Base-by-base conservation (phyloP, 208 protist species). In the Acanthamoeba healyi region DNA sequence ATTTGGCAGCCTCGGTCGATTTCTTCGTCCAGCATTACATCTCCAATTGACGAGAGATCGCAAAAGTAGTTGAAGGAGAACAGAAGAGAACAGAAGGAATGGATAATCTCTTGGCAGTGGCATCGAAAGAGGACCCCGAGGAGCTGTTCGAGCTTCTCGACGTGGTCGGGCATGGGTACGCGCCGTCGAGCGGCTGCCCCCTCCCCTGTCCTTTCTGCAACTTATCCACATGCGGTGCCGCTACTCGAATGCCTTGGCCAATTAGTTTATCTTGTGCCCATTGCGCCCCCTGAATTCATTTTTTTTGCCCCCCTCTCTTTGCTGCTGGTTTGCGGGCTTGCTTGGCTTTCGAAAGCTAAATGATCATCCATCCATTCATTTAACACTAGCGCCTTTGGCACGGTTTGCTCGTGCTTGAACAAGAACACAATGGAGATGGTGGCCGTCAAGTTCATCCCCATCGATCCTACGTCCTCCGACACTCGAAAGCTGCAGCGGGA, bases 61-160 rank as follows among this genome's bases (percentile, higher is more conserved):
- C n/a, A n/a, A n/a, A n/a, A n/a, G 15, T 6, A 49, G 12, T 56
- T 19, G 15, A 56, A n/a, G n/a, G n/a, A n/a, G n/a, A n/a, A n/a
- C n/a, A n/a, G n/a, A n/a, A n/a, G n/a, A n/a, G n/a, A n/a, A n/a
- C n/a, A n/a, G n/a, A n/a, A n/a, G n/a, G n/a, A 56, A 56, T 63
- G 79, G 49, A 87, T 19, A 87, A 87, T n/a, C 49, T 87, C 7
- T 61, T 87, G 44, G 79, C 40, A 22, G 46, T 51, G 46, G 79
- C 79, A 38, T 87, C 46, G 1, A 87, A 87, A 19, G 79, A 87
- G 19, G 79, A 87, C 32, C 79, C 79, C 2, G 79, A 87, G 42
- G 79, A 87, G 79, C 79, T 87, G 26, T 87, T 87, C 79, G 79
- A 87, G 49, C 49, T 87, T 14, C 46, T 87, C 32, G 79, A 87